A percentile compares a stretch with the other conserved stretches of the same genome.
phyloP scores from a whole-genome alignment of 306 rosid genomes.

The Dalbergia oliveri region DNA sequence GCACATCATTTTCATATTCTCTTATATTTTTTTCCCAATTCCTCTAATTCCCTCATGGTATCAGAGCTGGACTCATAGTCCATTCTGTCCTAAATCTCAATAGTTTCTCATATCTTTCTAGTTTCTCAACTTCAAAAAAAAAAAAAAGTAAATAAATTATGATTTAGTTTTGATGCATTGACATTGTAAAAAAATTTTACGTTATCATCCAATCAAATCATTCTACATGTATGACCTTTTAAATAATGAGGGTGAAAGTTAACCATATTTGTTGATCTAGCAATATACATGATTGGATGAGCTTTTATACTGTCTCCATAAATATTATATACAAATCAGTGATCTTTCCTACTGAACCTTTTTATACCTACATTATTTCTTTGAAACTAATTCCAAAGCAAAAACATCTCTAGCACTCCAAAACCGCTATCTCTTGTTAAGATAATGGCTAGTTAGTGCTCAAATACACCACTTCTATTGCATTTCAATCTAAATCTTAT shows the following conservation, averaged over 20 bases:
- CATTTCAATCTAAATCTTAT: not conserved
- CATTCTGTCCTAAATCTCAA: constrained; percentile 3
- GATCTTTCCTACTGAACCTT: constrained; percentile 4
- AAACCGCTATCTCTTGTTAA: not conserved
- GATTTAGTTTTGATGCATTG: too few species aligned
- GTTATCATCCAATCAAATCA: too few species aligned
- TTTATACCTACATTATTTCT: not conserved
- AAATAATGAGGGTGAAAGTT: too few species aligned
- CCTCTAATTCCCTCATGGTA: not conserved
- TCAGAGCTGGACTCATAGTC: not conserved
- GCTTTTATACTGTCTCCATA: too few species aligned
- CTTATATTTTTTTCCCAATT: not conserved
- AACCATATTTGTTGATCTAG: too few species aligned
- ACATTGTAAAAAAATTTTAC: too few species aligned
- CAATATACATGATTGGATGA: too few species aligned
- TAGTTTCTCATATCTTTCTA: constrained; percentile 5
- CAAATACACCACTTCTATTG: not conserved
- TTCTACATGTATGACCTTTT: too few species aligned
- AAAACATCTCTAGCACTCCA: not conserved
- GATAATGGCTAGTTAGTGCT: not conserved
- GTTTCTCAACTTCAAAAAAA: not conserved
- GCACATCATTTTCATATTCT: not conserved
- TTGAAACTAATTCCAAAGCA: not conserved
- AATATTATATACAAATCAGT: not conserved
- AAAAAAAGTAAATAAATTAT: too few species aligned